Base-by-base conservation (phyloP, 2,329 filamentous ascomycete genomes). In the Hypoxylon sp. region DNA sequence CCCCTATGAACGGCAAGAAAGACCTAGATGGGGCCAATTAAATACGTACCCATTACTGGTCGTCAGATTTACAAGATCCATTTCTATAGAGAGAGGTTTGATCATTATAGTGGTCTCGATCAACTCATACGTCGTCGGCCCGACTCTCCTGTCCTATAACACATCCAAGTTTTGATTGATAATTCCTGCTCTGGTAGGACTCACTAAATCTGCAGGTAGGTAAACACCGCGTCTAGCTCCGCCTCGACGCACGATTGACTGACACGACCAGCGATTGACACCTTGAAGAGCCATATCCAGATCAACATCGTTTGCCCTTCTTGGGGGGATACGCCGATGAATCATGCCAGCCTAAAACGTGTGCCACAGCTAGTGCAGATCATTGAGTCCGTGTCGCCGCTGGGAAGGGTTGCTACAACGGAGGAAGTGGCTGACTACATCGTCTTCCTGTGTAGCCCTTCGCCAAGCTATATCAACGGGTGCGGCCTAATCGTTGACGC, bases 151-250 rank as follows among this genome's bases (percentile, higher is more conserved):
- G n/a, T n/a, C n/a, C n/a, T n/a, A n/a, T n/a, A n/a, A n/a, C n/a
- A n/a, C n/a, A n/a, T n/a, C n/a, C n/a, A n/a, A n/a, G n/a, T n/a
- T n/a, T n/a, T n/a, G n/a, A n/a, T n/a, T n/a, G n/a, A n/a, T n/a
- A n/a, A n/a, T n/a, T n/a, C n/a, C 65, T 46, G 64, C 64, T 4
- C 22, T 68, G 1, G 47, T 68, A 1, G 67, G 57, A 2, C 15
- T 65, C 4, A 65, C 57, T 1, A 67, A 62, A 39, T 59, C 56
- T 7, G 59, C 64, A 32, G 67, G 64, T 65, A 65, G 41, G 41
- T 22, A 11, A 43, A 43, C 19, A 28, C 19, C 6, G 19, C 19
- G 11, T 43, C 5, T 43, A 13, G 17, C n/a, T n/a, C n/a, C n/a
- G n/a, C n/a, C n/a, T n/a, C n/a, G n/a, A n/a, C n/a, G n/a, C n/a